Evolutionary conservation across 177 flowering plant species (phyloP), one percentile per base, ranked within the genome.

Genomic region (Vitis hybrid): DNA sequence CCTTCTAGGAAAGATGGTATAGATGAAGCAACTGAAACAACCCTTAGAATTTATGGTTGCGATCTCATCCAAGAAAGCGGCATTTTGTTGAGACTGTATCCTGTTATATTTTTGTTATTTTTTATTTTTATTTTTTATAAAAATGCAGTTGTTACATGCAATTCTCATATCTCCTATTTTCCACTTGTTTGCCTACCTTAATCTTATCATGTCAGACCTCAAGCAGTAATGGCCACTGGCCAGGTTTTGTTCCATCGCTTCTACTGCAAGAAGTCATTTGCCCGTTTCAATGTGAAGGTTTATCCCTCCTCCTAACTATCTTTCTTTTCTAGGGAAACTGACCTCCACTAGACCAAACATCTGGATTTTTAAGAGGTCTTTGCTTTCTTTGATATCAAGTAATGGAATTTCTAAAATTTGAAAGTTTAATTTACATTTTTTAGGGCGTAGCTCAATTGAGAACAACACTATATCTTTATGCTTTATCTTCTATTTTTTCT

Each of bases 211-310:
- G 49, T 65, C 76, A 93, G 98, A 75, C 97, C 97, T 49, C 99
- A 93, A 78, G 94, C 94, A 14, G 98, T 89, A n/a, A 93, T 95
- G 97, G 99, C 97, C 12, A 91, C 99, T 16, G 97, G 91, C 10
- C 99, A 95, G 79, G 98, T 95, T 74, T 74, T 93, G 13, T 91
- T 95, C 50, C 98, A 95, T 73, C 93, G 99, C 1, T 95, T 95
- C 81, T 93, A 88, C 73, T 95, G 98, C 89, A 93, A 95, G 86
- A 95, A 93, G 68, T 95, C 99, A 3, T 88, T 95, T 78, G 90
- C 88, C 4, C 89, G 90, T 16, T 95, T 95, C 73, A 87, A 92
- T 76, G 98, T 89, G 63, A 95, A 93, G 98, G 99, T 94, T 35
- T 62, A 14, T 21, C 24, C 24, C 24, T 21, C 24, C 24, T 21